These are phyloP conservation scores for Veloporphyrellus conicus DNA, from an alignment of 1,284 basidiomycete species.

Conservation along the genomic window DNA sequence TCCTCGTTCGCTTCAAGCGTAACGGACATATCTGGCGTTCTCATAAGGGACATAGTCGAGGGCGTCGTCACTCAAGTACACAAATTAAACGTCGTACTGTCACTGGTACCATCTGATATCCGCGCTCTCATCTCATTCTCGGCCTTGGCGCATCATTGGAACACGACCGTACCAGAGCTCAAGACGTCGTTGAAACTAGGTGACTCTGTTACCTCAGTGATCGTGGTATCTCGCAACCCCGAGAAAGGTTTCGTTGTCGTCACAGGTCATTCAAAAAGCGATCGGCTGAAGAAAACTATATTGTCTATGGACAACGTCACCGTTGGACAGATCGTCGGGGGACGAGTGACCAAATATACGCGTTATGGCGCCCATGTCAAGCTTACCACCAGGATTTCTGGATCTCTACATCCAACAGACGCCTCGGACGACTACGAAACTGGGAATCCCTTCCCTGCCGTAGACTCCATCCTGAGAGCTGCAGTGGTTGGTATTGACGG, in stretches of 20 bases:
- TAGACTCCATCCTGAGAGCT: constrained; percentile 68
- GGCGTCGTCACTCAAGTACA: constrained; percentile 77
- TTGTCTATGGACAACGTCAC: constrained; percentile 64
- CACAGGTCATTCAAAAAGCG: constrained; percentile 59
- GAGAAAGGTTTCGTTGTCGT: constrained; percentile 89
- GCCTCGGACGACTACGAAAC: constrained; percentile 72
- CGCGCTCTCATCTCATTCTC: constrained; percentile 83
- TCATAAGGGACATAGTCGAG: constrained; percentile 71
- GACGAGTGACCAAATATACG: constrained; percentile 70
- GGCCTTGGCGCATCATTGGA: constrained; percentile 82
- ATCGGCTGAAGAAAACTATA: constrained; percentile 46
- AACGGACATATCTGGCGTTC: constrained; percentile 65
- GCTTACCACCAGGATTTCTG: constrained; percentile 64
- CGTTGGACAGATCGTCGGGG: constrained; percentile 71
- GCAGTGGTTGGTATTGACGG: constrained; percentile 69
- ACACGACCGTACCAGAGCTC: constrained; percentile 66
- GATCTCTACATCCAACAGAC: constrained; percentile 78
- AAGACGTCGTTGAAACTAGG: constrained; percentile 65
- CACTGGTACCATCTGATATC: constrained; percentile 66
- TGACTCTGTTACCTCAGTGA: constrained; percentile 72
- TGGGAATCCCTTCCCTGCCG: constrained; percentile 54
- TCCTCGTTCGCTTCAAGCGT: constrained; percentile 48
- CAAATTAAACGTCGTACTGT: constrained; percentile 77
- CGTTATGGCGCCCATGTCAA: constrained; percentile 73
- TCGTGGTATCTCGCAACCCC: constrained; percentile 86